Evolutionary conservation across 1,139 yeast species (phyloP).

Genomic region (Entelexis paramagnoliae): DNA sequence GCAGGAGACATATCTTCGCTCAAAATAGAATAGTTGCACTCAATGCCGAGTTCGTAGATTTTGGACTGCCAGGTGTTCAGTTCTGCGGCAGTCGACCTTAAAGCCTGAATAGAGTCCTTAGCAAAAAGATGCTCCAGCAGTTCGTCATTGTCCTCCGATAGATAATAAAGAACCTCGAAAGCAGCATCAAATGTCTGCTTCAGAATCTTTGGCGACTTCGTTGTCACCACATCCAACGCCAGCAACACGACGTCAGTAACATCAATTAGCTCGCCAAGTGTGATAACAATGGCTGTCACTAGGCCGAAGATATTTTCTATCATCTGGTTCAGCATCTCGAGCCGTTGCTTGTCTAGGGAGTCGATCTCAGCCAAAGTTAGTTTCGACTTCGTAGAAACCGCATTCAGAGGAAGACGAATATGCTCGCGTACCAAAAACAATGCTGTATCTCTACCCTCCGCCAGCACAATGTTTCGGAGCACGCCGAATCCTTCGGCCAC

Average conservation of each 20-base stretch:
- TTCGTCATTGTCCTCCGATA: conserved; percentile 11
- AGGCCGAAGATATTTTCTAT: conserved; percentile 67
- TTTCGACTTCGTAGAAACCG: conserved; percentile 40
- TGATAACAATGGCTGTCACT: conserved; percentile 54
- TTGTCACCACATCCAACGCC: background rate
- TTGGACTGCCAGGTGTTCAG: conserved; percentile 9
- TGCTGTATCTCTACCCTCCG: conserved; percentile 82
- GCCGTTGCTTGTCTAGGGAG: conserved; percentile 3
- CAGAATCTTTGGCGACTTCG: background rate
- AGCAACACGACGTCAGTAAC: background rate
- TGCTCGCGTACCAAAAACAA: conserved; percentile 67
- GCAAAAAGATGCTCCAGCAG: background rate
- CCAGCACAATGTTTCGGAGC: conserved; percentile 65
- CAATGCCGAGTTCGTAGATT: conserved; percentile 24
- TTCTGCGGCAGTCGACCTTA: background rate
- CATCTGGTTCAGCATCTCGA: conserved; percentile 36
- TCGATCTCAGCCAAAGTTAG: background rate
- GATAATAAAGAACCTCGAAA: conserved; percentile 13
- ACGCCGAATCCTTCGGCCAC: conserved; percentile 73
- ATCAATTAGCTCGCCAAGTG: conserved; percentile 36
- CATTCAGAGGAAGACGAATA: conserved; percentile 53
- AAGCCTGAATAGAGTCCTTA: background rate
- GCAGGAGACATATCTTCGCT: conserved; percentile 5
- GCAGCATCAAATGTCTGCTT: conserved; percentile 9
- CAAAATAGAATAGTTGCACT: conserved; percentile 18